A percentile compares a stretch with the other conserved stretches of the same genome.
Conservation (phyloP, 192 early-diverging fungal species). For the Backusella westeae region DNA sequence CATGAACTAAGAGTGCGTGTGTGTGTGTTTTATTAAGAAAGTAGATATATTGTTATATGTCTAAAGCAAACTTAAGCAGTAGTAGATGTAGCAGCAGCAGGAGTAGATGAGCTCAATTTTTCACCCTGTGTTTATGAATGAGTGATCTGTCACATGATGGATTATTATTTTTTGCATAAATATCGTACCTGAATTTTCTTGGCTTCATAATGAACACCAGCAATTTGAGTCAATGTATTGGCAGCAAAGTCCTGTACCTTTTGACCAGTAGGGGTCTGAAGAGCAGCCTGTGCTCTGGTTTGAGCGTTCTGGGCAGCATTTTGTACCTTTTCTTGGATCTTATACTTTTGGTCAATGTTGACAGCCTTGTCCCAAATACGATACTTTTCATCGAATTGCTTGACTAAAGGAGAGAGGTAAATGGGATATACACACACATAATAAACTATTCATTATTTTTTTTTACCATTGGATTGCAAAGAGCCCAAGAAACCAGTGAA, state of each 20-base stretch:
- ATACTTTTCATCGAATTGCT: constrained; percentile 53
- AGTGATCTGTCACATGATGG: neutral
- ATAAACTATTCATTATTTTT: too few relatives aligned
- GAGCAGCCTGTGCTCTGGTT: constrained; percentile 38
- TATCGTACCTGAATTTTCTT: constrained; percentile 41
- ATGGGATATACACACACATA: neutral
- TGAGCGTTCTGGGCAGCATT: constrained; percentile 44
- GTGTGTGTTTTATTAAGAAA: neutral
- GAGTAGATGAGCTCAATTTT: neutral
- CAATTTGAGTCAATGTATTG: constrained; percentile 45
- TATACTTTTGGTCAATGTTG: constrained; percentile 52
- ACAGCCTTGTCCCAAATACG: constrained; percentile 48
- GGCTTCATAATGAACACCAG: constrained; percentile 57
- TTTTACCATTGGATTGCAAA: constrained; percentile 25
- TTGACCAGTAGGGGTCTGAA: constrained; percentile 55
- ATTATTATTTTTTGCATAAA: neutral
- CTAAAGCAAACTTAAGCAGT: neutral
- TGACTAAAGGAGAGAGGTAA: neutral
- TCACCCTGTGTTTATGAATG: neutral
- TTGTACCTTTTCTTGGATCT: constrained; percentile 52
- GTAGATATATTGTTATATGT: neutral
- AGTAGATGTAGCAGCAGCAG: neutral
- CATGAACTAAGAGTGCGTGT: neutral
- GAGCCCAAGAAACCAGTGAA: constrained; percentile 34
- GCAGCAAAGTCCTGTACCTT: constrained; percentile 42